Conservation (phyloP, 805 yeast genomes). For the Wickerhamiella lipophila region DNA sequence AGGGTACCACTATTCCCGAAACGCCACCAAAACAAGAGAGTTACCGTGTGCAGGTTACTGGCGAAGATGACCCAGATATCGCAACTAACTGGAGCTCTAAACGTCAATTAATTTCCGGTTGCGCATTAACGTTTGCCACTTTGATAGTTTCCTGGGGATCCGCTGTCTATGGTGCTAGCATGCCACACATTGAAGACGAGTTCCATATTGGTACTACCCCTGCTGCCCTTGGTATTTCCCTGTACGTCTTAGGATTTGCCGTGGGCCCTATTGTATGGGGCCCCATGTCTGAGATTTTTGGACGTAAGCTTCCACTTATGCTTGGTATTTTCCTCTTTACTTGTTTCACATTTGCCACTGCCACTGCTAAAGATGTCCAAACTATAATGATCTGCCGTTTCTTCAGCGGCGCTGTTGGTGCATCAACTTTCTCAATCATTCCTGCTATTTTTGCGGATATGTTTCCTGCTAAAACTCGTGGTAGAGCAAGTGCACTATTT, state of each 20-base stretch:
- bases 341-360: constrained; percentile 53
- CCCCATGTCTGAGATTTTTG: constrained; percentile 60
- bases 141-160: constrained; percentile 13
- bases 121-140: constrained; percentile 16
- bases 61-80: constrained; percentile 12
- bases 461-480: constrained; percentile 50
- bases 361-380: constrained; percentile 59
- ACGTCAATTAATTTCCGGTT: neutral
- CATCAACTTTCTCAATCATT: constrained; percentile 67
- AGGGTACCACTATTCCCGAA: constrained; percentile 5
- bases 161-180: constrained; percentile 11
- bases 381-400: constrained; percentile 62
- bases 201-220: constrained; percentile 55
- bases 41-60: constrained; percentile 13
- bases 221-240: constrained; percentile 63
- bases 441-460: constrained; percentile 76
- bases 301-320: constrained; percentile 43
- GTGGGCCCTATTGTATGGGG: constrained; percentile 88
- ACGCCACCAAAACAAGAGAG: constrained; percentile 4
- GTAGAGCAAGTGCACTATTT: constrained; percentile 54
- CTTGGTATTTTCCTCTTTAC: constrained; percentile 40
- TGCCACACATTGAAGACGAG: constrained; percentile 18
- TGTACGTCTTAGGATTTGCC: constrained; percentile 88
- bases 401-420: constrained; percentile 65
- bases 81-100: constrained; percentile 11